phyloP scores from a whole-genome alignment of 116 monocot species.

The Papilionanthe hybrid region DNA sequence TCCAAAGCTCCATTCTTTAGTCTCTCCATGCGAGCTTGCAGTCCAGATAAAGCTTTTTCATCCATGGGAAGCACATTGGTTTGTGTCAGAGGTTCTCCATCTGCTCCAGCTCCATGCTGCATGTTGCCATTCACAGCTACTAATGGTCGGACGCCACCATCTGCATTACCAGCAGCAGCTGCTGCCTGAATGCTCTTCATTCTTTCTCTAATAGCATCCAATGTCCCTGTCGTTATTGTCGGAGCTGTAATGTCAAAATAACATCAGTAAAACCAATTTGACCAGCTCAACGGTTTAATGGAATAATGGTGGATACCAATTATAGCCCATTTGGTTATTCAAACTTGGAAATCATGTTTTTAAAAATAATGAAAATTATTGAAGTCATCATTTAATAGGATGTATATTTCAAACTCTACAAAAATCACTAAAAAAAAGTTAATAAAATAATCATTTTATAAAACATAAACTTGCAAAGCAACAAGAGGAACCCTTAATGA shows the following conservation, averaged over 20 bases:
- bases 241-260: constrained; percentile 24
- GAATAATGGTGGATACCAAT: too few species aligned
- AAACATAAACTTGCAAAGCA: too few species aligned
- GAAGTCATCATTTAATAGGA: too few species aligned
- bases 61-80: constrained; percentile 66
- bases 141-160: constrained; percentile 32
- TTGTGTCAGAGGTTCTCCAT: constrained; percentile 29
- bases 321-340: too few species aligned
- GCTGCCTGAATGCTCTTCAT: constrained; percentile 98
- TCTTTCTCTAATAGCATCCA: constrained; percentile 89
- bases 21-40: constrained; percentile 98
- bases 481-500: too few species aligned
- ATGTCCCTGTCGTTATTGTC: constrained; percentile 50
- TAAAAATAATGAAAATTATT: too few species aligned
- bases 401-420: too few species aligned
- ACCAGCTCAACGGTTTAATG: too few species aligned
- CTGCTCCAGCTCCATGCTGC: constrained; percentile 20
- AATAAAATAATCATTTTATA: too few species aligned
- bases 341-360: too few species aligned
- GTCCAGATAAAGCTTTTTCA: constrained; percentile 86
- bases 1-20: constrained; percentile 88
- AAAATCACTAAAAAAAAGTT: too few species aligned
- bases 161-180: constrained; percentile 52
- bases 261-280: too few species aligned
- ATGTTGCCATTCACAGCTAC: constrained; percentile 40